Conservation (phyloP, 1,139 yeast species). For the Saccharomyces pastorianus region DNA sequence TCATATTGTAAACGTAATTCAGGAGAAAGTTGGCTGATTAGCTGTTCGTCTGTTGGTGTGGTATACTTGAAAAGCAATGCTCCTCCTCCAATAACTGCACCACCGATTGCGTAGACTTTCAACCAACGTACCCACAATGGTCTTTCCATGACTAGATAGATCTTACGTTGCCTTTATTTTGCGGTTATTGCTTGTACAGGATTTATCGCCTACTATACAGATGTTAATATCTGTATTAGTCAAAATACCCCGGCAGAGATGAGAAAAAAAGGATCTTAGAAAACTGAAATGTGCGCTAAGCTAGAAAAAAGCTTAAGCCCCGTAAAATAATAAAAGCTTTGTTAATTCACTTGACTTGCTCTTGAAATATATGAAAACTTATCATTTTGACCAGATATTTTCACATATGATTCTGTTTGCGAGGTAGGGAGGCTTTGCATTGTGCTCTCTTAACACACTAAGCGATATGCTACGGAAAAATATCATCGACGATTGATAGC, state of each 20-base stretch:
- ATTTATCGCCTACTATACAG: not conserved
- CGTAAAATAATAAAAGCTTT: too few species aligned
- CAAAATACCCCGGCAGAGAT: not conserved
- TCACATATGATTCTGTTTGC: too few species aligned
- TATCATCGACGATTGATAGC: too few species aligned
- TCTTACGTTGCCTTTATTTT: not conserved
- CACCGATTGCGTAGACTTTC: slow-evolving; percentile 51
- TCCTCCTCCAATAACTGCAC: slow-evolving; percentile 59
- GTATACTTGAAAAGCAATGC: slow-evolving; percentile 58
- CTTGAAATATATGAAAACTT: too few species aligned
- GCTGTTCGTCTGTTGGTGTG: slow-evolving; percentile 76
- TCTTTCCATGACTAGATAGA: slow-evolving; percentile 28
- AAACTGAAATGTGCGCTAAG: too few species aligned
- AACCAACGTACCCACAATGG: slow-evolving; percentile 54
- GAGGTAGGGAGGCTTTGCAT: too few species aligned
- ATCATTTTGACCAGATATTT: too few species aligned
- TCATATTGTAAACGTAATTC: slow-evolving; percentile 74
- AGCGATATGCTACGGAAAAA: too few species aligned
- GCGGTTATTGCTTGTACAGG: not conserved
- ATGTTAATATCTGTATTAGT: not conserved
- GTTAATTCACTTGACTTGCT: too few species aligned
- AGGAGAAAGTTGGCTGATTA: slow-evolving; percentile 69
- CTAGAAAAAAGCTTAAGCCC: too few species aligned
- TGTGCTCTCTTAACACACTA: too few species aligned
- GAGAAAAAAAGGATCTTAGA: not conserved